These are phyloP conservation scores for Croton laevigatus DNA, from an alignment of 441 rosid species.

Conservation along the genomic window DNA sequence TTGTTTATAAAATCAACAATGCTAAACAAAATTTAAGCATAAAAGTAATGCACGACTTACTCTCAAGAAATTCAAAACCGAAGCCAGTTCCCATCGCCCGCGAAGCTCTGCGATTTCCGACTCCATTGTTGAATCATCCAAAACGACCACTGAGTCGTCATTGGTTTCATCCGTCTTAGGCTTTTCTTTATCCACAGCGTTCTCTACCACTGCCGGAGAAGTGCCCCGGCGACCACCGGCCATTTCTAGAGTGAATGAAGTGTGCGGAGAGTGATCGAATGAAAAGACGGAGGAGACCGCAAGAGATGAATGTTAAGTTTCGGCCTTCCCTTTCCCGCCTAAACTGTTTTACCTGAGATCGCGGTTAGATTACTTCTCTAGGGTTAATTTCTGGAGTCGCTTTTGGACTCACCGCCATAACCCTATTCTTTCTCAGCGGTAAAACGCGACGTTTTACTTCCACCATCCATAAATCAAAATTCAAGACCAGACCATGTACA, in stretches of 20 bases:
- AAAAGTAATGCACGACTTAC: slow-evolving; percentile 27
- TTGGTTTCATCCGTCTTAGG: slow-evolving; percentile 8
- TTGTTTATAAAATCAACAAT: slow-evolving; percentile 3
- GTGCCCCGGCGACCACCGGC: slow-evolving; percentile 32
- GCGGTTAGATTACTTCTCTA: slow-evolving; percentile 9
- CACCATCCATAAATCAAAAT: not conserved
- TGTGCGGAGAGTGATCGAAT: slow-evolving; percentile 2
- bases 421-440: not conserved
- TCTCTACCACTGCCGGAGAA: slow-evolving; percentile 5
- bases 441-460: not conserved
- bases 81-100: slow-evolving; percentile 86
- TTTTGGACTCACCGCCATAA: not conserved
- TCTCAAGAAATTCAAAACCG: slow-evolving; percentile 71
- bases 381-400: slow-evolving; percentile 12
- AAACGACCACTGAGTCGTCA: slow-evolving; percentile 20
- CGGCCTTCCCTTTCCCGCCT: slow-evolving; percentile 33
- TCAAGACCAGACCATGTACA: not conserved
- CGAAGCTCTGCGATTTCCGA: slow-evolving; percentile 55
- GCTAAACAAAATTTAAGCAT: not conserved
- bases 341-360: slow-evolving; percentile 16
- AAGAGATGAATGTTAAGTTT: slow-evolving; percentile 6
- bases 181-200: slow-evolving; percentile 11
- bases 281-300: not conserved
- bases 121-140: slow-evolving; percentile 31
- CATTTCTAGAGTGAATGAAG: slow-evolving; percentile 27